Evolutionary conservation across 108 stramenopile species (phyloP).

Genomic region (Discostella stelligeroides): DNA sequence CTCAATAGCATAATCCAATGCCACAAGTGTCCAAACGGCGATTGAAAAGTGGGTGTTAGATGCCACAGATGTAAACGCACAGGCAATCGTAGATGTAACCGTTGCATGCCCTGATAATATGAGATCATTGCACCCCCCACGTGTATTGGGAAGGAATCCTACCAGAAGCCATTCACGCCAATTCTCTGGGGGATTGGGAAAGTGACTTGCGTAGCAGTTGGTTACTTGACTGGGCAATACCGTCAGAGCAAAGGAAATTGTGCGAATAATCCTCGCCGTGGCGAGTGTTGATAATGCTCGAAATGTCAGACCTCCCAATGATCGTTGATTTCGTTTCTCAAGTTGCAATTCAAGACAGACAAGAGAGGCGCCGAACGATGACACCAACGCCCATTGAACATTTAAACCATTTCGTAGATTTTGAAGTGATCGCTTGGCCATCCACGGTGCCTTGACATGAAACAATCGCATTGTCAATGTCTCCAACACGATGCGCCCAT

Average conservation of each 20-base stretch:
- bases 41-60: constrained; percentile 56
- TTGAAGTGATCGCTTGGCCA: constrained; percentile 60
- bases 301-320: constrained; percentile 56
- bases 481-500: constrained; percentile 65
- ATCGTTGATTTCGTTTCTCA: constrained; percentile 30
- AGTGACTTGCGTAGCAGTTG: constrained; percentile 65
- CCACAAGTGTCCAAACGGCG: constrained; percentile 70
- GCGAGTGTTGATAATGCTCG: constrained; percentile 65
- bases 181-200: constrained; percentile 67
- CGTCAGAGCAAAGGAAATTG: constrained; percentile 71
- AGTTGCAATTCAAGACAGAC: constrained; percentile 63
- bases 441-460: constrained; percentile 24
- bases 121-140: constrained; percentile 86
- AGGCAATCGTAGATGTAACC: constrained; percentile 71
- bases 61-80: constrained; percentile 59
- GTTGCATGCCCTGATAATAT: constrained; percentile 88
- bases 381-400: constrained; percentile 76
- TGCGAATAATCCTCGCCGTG: constrained; percentile 63
- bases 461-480: constrained; percentile 45
- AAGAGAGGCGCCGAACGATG: constrained; percentile 62
- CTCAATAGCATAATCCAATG: constrained; percentile 77
- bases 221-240: constrained; percentile 74
- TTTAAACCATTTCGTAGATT: constrained; percentile 62
- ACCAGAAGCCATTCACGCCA: constrained; percentile 72
- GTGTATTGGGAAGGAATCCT: constrained; percentile 65